Conservation (phyloP, 345 rosid species). For the Populus nigra region DNA sequence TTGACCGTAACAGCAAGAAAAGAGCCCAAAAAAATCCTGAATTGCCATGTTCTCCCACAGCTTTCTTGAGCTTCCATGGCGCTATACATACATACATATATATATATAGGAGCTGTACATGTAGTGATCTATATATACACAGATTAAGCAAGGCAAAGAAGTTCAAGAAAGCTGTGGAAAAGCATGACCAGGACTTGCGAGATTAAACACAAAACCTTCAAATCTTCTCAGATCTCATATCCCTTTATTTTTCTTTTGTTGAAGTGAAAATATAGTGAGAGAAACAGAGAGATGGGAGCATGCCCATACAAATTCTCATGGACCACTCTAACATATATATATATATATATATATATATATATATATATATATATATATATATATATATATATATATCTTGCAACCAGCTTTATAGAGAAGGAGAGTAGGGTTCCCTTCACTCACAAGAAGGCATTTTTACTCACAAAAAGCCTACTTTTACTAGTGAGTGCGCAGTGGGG, state of each 20-base stretch:
- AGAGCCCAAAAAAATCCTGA: conserved; percentile 36
- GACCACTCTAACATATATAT: conserved; percentile 57
- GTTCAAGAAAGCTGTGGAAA: conserved; percentile 97
- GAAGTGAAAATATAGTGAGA: conserved; percentile 10
- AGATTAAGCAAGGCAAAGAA: conserved; percentile 22
- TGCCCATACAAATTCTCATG: conserved; percentile 32
- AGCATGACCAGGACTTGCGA: conserved; percentile 60
- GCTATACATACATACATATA: not conserved
- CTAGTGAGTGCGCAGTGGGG: conserved; percentile 51
- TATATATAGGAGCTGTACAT: not conserved
- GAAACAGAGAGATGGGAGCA: conserved; percentile 11
- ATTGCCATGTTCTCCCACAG: conserved; percentile 71
- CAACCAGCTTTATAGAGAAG: conserved; percentile 52
- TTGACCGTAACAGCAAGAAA: not conserved
- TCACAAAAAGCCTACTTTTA: conserved; percentile 27
- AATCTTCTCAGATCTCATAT: conserved; percentile 32
- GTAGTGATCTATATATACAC: not conserved
- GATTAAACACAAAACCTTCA: not conserved
- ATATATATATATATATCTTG: not conserved
- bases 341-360: not conserved
- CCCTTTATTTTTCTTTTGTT: not conserved
- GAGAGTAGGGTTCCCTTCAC: conserved; percentile 38
- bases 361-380: conserved; percentile 20
- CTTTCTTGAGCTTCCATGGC: conserved; percentile 70
- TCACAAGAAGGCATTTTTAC: conserved; percentile 20